A percentile compares a stretch with the other conserved stretches of the same genome.
Conservation (phyloP, 306 rosid species). For the Cyamopsis tetragonoloba region DNA sequence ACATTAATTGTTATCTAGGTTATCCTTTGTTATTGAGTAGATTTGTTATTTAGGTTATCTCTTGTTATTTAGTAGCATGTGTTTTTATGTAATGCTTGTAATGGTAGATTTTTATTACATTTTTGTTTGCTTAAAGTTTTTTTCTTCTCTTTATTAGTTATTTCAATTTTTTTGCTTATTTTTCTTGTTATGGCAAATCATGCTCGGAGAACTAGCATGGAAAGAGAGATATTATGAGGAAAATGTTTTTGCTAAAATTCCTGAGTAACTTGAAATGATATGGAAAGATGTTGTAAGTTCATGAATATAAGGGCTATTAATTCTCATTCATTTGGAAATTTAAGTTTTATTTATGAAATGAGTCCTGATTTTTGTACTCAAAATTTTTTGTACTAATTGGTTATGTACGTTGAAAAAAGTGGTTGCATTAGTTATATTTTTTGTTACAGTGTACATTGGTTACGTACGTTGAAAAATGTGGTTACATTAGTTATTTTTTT, state of each 20-base stretch:
- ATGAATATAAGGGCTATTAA: conserved; percentile 12
- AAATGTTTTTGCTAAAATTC: conserved; percentile 69
- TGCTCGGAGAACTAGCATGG: conserved; percentile 92
- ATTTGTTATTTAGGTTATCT: too few relatives aligned
- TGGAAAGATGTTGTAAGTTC: conserved; percentile 90
- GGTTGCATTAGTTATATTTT: too few relatives aligned
- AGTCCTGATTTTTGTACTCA: too few relatives aligned
- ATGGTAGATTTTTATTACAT: background rate
- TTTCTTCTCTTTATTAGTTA: background rate
- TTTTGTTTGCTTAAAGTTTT: background rate
- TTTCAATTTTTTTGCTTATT: background rate
- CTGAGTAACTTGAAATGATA: conserved; percentile 77
- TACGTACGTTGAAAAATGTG: too few relatives aligned
- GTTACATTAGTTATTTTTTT: too few relatives aligned
- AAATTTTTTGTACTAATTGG: too few relatives aligned
- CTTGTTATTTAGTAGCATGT: background rate
- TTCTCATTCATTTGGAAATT: conserved; percentile 16
- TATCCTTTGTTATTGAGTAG: background rate
- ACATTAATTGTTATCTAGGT: background rate
- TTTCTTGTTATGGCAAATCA: conserved; percentile 45
- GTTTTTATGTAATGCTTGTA: background rate
- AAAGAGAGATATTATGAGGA: conserved; percentile 95
- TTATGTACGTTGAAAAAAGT: too few relatives aligned
- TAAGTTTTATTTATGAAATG: conserved; percentile 23
- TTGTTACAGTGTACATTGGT: too few relatives aligned